Percentiles rank a stretch among this genome's conserved stretches.
These are phyloP conservation scores for Coelastrella sp. DNA, from an alignment of 139 green algal genomes.

Conservation along the genomic window DNA sequence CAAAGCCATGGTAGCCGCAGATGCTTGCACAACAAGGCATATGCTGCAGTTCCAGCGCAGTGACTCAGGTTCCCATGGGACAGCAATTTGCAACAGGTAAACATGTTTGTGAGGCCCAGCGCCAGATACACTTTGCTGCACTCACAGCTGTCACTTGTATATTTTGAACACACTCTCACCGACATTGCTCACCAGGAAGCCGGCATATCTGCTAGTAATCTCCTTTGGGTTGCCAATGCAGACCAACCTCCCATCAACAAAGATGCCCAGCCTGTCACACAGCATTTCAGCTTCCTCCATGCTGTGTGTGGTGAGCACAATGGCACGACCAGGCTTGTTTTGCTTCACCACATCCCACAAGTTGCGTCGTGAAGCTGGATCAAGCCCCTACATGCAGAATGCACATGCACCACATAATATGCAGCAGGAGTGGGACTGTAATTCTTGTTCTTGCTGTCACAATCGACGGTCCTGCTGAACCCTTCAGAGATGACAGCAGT, in stretches of 20 bases:
- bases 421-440: background rate
- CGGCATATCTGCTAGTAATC: constrained; percentile 77
- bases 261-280: constrained; percentile 81
- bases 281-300: constrained; percentile 92
- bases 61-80: too few species aligned
- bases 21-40: background rate
- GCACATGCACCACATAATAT: constrained; percentile 38
- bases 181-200: constrained; percentile 70
- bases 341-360: constrained; percentile 85
- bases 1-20: too few species aligned
- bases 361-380: constrained; percentile 80
- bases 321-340: constrained; percentile 75
- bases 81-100: too few species aligned
- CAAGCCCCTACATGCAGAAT: constrained; percentile 73
- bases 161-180: too few species aligned
- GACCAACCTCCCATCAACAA: constrained; percentile 85
- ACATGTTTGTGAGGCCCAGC: too few species aligned
- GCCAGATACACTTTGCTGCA: too few species aligned
- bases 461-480: background rate
- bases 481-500: background rate
- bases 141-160: too few species aligned
- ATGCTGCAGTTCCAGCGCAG: too few species aligned
- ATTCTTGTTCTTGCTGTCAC: background rate
- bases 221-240: constrained; percentile 92
- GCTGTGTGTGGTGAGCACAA: constrained; percentile 92